Conservation (phyloP, 306 rosid genomes). For the Trichosanthes cucumerina region DNA sequence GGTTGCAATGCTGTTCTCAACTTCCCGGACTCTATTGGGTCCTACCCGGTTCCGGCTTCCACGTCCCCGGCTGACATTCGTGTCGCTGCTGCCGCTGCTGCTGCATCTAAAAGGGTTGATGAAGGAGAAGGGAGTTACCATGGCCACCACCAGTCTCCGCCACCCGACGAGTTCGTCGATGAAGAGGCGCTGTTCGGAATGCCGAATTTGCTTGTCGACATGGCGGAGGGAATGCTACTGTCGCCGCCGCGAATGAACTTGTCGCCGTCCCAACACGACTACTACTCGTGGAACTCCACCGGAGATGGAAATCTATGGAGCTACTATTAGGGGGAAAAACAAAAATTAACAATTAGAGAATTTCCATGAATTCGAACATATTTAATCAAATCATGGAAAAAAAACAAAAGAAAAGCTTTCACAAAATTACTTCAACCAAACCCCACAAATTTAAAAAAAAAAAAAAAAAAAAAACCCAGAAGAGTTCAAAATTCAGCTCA, state of each 20-base stretch:
- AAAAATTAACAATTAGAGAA: neutral
- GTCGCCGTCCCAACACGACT: slow-evolving; percentile 20
- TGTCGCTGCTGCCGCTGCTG: slow-evolving; percentile 52
- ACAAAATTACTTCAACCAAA: neutral
- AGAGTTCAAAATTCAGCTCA: neutral
- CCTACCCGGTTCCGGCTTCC: slow-evolving; percentile 51
- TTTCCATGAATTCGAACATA: neutral
- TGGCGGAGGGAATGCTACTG: slow-evolving; percentile 91
- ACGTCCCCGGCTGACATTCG: slow-evolving; percentile 52
- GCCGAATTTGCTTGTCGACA: slow-evolving; percentile 66
- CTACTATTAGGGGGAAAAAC: slow-evolving; percentile 14
- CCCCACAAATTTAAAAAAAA: neutral
- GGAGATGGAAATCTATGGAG: slow-evolving; percentile 55
- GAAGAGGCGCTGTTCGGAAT: slow-evolving; percentile 72
- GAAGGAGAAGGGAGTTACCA: neutral
- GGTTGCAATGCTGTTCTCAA: slow-evolving; percentile 49
- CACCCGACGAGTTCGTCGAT: slow-evolving; percentile 31
- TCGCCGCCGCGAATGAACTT: slow-evolving; percentile 72
- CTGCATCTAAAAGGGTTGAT: slow-evolving; percentile 13
- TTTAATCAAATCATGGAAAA: neutral
- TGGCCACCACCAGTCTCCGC: neutral
- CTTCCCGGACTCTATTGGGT: slow-evolving; percentile 28
- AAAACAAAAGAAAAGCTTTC: neutral
- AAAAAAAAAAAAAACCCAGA: neutral
- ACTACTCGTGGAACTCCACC: slow-evolving; percentile 23